Evolutionary conservation across 1,284 basidiomycete species (phyloP).

Genomic region (Athelia psychrophila): DNA sequence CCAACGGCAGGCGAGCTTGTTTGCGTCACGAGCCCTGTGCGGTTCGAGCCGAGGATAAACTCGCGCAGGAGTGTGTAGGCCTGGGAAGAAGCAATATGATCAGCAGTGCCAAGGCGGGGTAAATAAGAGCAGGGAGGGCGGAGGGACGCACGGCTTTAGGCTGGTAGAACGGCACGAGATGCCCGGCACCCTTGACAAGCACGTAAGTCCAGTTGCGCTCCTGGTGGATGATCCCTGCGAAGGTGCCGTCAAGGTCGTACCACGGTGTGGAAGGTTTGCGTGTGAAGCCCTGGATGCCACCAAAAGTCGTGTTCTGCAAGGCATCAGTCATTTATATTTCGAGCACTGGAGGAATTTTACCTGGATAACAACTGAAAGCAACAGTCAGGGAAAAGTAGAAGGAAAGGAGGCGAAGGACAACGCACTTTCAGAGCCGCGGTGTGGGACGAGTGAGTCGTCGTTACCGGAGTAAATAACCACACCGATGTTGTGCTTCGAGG

Average conservation of each 20-base stretch:
- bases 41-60: conserved; percentile 55
- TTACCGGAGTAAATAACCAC: conserved; percentile 68
- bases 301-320: conserved; percentile 78
- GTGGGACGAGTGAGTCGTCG: conserved; percentile 63
- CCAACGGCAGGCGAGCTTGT: conserved; percentile 41
- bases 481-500: conserved; percentile 42
- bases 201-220: conserved; percentile 68
- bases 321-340: no score
- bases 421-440: conserved; percentile 63
- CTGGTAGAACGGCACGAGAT: conserved; percentile 48
- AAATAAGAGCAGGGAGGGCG: background rate
- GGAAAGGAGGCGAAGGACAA: background rate
- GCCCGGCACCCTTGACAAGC: conserved; percentile 54
- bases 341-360: no score
- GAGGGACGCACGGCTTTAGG: conserved; percentile 51
- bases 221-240: conserved; percentile 69
- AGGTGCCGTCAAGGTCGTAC: conserved; percentile 53
- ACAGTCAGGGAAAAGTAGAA: background rate
- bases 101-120: background rate
- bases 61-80: conserved; percentile 55
- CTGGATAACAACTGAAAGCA: conserved; percentile 21
- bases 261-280: conserved; percentile 63
- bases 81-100: conserved; percentile 25
- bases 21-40: conserved; percentile 44
- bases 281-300: conserved; percentile 70